Conservation (phyloP, 2,329 filamentous ascomycete genomes). For the Botryotinia calthae region DNA sequence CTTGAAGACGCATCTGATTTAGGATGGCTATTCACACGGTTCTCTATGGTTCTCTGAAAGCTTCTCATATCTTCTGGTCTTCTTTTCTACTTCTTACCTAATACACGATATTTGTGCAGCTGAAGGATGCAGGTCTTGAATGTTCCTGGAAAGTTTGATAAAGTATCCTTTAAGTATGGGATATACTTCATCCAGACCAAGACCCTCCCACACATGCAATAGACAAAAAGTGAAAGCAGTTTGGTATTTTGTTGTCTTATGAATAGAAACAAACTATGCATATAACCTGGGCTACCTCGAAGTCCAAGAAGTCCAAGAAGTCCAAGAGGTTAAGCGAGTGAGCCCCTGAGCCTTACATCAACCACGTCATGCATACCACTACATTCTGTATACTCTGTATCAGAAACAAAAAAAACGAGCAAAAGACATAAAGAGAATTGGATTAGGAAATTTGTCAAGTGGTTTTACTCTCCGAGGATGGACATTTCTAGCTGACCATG, state of each 20-base stretch:
- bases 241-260: neutral
- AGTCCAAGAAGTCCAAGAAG: neutral
- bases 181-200: neutral
- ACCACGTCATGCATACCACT: neutral
- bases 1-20: neutral
- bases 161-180: neutral
- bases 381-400: neutral
- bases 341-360: neutral
- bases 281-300: neutral
- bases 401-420: neutral
- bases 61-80: too few relatives aligned
- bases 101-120: neutral
- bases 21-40: neutral
- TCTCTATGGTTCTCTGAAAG: fast-evolving
- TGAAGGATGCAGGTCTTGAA: too few relatives aligned
- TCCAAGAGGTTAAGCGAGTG: neutral
- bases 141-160: neutral
- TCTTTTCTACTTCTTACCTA: neutral
- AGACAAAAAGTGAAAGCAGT: neutral
- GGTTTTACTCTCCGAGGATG: neutral
- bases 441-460: neutral
- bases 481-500: neutral
- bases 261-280: neutral
- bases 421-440: neutral
- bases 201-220: fast-evolving